Base-by-base conservation (phyloP, 192 early-diverging fungal genomes). In the Bifiguratus adelaidae region DNA sequence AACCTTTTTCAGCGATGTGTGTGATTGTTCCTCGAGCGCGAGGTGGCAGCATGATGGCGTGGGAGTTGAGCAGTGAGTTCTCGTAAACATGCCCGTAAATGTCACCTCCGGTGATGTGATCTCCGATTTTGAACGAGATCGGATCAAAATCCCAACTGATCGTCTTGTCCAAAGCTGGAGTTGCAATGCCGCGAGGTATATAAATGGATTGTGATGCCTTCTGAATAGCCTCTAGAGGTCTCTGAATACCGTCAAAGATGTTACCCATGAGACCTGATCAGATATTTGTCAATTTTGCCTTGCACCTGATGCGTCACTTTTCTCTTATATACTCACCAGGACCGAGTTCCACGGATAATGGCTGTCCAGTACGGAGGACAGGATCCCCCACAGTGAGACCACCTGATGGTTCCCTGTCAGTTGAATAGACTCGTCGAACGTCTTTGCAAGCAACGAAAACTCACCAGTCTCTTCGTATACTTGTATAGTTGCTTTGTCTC, bases 211-310 rank as follows among this genome's bases (percentile, higher is more conserved):
- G 67, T 16, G 92, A 92, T 2, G 81, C 57, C 49, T 96, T 88
- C 58, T 91, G 91, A 64, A 99, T 96, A 19, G 81, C 77, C 82
- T 85, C 56, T 48, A 16, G 11, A 20, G 97, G 97, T 53, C 97
- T 84, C 67, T 99, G 97, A 64, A 99, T 99, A 58, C 97, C 97
- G 56, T 99, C 97, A 63, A 88, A 99, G 50, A 97, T 99, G 74
- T 94, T 97, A 52, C 80, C 78, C 76, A 83, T 85, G 41, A 91
- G 63, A 44, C 82, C 80, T 80, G 11, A 34, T 34, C 32, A 34
- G 15, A 34, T 34, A 15, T 11, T 13, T 11, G 11, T 11, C 0
- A 34, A 34, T 34, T 34, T 34, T 1, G 11, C 11, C 15, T 11
- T 13, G 32, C 32, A 11, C 11, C 32, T 15, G 32, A 34, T 34